Percentiles rank a stretch among this genome's conserved stretches.
Conservation (phyloP, 805 yeast species). For the Cyberlindnera maclurae region DNA sequence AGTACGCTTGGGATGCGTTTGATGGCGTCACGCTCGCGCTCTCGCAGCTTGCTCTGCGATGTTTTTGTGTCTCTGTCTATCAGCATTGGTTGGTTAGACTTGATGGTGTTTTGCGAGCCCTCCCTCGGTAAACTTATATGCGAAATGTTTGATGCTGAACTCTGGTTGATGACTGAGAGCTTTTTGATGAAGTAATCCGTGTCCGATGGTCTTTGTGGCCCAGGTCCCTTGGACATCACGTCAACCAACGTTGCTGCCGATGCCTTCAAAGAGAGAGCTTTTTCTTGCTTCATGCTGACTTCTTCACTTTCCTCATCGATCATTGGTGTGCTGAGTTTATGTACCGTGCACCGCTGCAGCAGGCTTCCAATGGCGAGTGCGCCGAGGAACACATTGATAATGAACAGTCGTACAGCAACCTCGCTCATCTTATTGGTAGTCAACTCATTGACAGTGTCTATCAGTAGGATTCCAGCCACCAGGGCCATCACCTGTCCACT, state of each 20-base stretch:
- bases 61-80: conserved; percentile 1
- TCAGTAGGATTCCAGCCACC: conserved; percentile 21
- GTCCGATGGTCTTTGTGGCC: neutral
- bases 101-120: neutral
- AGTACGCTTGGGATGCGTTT: conserved; percentile 22
- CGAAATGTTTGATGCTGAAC: conserved; percentile 12
- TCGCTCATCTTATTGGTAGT: conserved; percentile 1
- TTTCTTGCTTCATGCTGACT: neutral
- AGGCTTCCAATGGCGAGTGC: conserved; percentile 8
- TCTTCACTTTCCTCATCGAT: neutral
- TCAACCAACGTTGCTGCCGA: conserved; percentile 24
- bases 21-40: conserved; percentile 21
- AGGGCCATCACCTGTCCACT: conserved; percentile 6
- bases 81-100: conserved; percentile 1
- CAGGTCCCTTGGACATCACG: neutral
- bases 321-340: neutral
- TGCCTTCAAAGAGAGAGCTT: conserved; percentile 18
- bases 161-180: conserved; percentile 19
- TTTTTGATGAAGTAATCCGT: conserved; percentile 15
- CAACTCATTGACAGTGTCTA: neutral
- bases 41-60: conserved; percentile 4
- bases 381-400: conserved; percentile 6
- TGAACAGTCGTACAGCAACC: conserved; percentile 7
- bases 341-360: conserved; percentile 1
- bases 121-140: conserved; percentile 1